phyloP scores from a whole-genome alignment of 768 basidiomycete genomes.

The Jaapia argillacea region DNA sequence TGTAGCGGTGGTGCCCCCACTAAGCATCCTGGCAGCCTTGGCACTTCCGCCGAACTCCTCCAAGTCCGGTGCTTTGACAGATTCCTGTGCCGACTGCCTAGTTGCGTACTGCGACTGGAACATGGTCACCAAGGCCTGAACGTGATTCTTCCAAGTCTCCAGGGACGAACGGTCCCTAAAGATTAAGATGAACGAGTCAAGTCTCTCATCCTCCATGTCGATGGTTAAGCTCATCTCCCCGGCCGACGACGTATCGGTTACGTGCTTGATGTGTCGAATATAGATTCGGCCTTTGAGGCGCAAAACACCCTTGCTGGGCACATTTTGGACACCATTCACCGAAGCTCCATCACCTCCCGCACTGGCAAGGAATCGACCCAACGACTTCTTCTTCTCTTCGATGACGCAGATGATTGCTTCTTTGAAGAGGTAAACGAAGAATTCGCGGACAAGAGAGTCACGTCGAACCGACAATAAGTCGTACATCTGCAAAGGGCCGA shows the following conservation, averaged over 20 bases:
- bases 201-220: slow-evolving; percentile 90
- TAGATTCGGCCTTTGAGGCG: slow-evolving; percentile 94
- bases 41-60: slow-evolving; percentile 74
- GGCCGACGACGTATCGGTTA: slow-evolving; percentile 67
- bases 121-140: slow-evolving; percentile 65
- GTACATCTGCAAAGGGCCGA: slow-evolving; percentile 87
- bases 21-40: slow-evolving; percentile 73
- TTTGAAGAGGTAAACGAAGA: slow-evolving; percentile 94
- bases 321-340: slow-evolving; percentile 12
- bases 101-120: slow-evolving; percentile 26
- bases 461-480: slow-evolving; percentile 85
- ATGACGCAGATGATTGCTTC: slow-evolving; percentile 98
- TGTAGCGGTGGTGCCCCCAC: slow-evolving; percentile 64
- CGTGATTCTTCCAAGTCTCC: slow-evolving; percentile 81
- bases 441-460: slow-evolving; percentile 84
- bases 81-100: slow-evolving; percentile 7
- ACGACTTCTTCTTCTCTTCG: slow-evolving; percentile 84
- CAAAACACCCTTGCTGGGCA: slow-evolving; percentile 55
- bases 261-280: slow-evolving; percentile 86
- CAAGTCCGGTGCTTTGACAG: slow-evolving; percentile 37
- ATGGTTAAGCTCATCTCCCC: slow-evolving; percentile 92
- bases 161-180: slow-evolving; percentile 87
- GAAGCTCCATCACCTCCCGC: slow-evolving; percentile 29
- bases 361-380: slow-evolving; percentile 63
- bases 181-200: slow-evolving; percentile 92